Percentiles rank a stretch among this genome's conserved stretches.
Evolutionary conservation across 441 rosid genomes (phyloP).

Genomic region (Jatropha podagrica): DNA sequence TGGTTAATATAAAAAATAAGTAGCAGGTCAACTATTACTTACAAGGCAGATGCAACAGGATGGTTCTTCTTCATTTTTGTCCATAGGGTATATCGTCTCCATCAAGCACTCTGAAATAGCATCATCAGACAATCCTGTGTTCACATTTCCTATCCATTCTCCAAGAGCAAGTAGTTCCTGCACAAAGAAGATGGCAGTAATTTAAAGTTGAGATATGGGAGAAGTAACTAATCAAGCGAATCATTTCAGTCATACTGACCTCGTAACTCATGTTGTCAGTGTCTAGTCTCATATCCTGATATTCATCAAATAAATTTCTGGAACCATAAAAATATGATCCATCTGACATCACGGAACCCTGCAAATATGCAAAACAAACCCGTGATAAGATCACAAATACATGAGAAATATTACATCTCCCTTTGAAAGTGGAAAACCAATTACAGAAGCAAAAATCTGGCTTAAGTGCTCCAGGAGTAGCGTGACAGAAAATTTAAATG

Average conservation of each 20-base stretch:
- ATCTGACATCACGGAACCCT: constrained; percentile 57
- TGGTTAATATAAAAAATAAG: background rate
- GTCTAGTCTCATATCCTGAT: constrained; percentile 83
- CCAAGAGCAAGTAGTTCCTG: constrained; percentile 88
- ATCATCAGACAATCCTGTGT: constrained; percentile 64
- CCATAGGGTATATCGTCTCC: constrained; percentile 35
- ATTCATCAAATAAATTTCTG: constrained; percentile 56
- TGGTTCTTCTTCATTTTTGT: constrained; percentile 44
- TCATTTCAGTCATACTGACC: constrained; percentile 35
- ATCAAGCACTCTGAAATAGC: constrained; percentile 51
- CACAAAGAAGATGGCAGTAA: background rate
- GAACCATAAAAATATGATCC: constrained; percentile 46
- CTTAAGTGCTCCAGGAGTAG: background rate
- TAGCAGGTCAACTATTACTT: constrained; percentile 24
- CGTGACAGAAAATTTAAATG: background rate
- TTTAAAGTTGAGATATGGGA: background rate
- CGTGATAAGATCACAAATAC: background rate
- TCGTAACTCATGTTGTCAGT: constrained; percentile 78
- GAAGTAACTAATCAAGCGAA: background rate
- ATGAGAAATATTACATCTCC: background rate
- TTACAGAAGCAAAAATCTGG: background rate
- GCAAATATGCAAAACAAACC: constrained; percentile 17
- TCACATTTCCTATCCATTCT: constrained; percentile 79
- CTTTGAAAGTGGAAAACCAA: background rate
- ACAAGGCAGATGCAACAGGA: constrained; percentile 82